Evolutionary conservation across 352 stramenopile genomes (phyloP).

Genomic region (Phytophthora quininea): DNA sequence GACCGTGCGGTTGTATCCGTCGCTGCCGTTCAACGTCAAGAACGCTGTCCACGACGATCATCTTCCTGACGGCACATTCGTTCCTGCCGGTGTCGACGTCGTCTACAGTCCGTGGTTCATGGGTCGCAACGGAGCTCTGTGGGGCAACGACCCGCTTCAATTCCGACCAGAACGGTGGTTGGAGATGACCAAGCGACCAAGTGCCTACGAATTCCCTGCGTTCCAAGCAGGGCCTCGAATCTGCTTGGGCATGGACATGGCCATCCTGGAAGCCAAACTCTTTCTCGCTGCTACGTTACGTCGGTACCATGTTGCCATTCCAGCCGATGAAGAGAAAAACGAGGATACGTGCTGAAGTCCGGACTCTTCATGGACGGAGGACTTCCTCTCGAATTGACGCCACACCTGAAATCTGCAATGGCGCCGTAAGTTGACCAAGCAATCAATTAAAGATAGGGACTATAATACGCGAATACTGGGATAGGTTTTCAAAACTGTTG

Average conservation of each 20-base stretch:
- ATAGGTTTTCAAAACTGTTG: too few relatives aligned
- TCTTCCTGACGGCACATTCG: conserved; percentile 72
- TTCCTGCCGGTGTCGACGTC: conserved; percentile 65
- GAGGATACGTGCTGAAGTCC: conserved; percentile 59
- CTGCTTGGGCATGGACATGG: conserved; percentile 81
- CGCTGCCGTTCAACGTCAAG: conserved; percentile 80
- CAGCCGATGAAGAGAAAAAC: conserved; percentile 43
- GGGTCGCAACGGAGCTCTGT: conserved; percentile 59
- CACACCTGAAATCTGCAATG: conserved; percentile 7
- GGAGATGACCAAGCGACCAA: conserved; percentile 59
- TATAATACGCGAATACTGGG: too few relatives aligned
- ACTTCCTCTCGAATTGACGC: conserved; percentile 49
- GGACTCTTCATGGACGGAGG: conserved; percentile 59
- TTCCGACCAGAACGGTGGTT: conserved; percentile 80
- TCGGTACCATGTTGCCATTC: conserved; percentile 55
- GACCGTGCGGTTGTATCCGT: conserved; percentile 72
- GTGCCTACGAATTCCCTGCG: conserved; percentile 71
- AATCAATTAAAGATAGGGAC: too few relatives aligned
- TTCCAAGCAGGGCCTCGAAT: conserved; percentile 74
- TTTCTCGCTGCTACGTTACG: conserved; percentile 55
- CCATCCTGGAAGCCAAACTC: conserved; percentile 67
- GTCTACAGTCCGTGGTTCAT: conserved; percentile 83
- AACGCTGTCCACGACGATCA: conserved; percentile 63
- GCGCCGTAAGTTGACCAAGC: not conserved
- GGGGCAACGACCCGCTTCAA: conserved; percentile 52